Evolutionary conservation across 2,329 filamentous ascomycete genomes (phyloP).

Genomic region (Lachnellula arida): DNA sequence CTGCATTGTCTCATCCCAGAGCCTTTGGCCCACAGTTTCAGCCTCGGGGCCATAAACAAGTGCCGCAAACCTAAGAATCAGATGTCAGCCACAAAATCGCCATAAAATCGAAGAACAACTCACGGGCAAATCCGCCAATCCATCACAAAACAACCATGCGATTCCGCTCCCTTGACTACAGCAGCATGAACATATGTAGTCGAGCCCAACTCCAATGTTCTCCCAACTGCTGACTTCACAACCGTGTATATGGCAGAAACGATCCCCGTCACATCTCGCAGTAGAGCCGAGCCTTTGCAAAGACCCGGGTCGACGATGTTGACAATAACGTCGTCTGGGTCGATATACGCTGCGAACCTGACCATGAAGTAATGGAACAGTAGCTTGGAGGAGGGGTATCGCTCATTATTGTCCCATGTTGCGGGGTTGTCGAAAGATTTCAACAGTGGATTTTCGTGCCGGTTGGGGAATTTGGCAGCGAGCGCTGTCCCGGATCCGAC

Average conservation of each 20-base stretch:
- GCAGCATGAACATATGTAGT: slow-evolving; percentile 44
- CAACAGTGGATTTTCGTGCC: slow-evolving; percentile 25
- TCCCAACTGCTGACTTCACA: slow-evolving; percentile 28
- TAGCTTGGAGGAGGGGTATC: slow-evolving; percentile 32
- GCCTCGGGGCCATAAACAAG: slow-evolving; percentile 20
- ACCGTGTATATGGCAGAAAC: slow-evolving; percentile 16
- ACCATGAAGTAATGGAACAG: slow-evolving; percentile 35
- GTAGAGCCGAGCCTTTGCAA: slow-evolving; percentile 38
- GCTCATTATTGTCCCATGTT: slow-evolving; percentile 22
- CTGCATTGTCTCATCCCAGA: slow-evolving; percentile 27
- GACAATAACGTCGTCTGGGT: slow-evolving; percentile 32
- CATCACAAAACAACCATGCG: slow-evolving; percentile 47
- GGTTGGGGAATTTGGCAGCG: slow-evolving; percentile 27
- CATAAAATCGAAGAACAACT: neutral
- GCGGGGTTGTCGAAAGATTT: slow-evolving; percentile 31
- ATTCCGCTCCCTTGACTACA: slow-evolving; percentile 42
- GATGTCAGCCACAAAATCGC: neutral
- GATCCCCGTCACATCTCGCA: slow-evolving; percentile 29
- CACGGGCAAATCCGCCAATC: slow-evolving; percentile 2
- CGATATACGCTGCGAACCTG: slow-evolving; percentile 36
- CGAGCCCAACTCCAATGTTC: slow-evolving; percentile 38
- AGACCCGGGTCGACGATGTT: slow-evolving; percentile 36
- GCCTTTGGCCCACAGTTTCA: slow-evolving; percentile 7
- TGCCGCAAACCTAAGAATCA: slow-evolving; percentile 16
- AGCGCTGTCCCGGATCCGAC: slow-evolving; percentile 30